phyloP scores from a whole-genome alignment of 176 grass and related monocot genomes.

The Bothriochloa decipiens region DNA sequence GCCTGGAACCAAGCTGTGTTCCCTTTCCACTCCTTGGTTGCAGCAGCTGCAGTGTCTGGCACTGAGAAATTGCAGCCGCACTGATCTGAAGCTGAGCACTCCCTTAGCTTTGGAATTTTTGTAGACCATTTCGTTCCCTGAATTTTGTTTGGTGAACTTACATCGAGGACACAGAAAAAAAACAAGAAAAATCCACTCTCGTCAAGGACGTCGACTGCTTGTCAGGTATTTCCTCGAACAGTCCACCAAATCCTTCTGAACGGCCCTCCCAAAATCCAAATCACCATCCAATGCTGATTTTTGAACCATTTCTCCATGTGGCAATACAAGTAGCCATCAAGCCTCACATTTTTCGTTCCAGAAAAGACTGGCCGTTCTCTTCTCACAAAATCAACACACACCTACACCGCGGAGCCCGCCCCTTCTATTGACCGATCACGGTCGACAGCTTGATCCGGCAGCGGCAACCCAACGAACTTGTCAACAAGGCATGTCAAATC shows the following conservation, averaged over 20 bases:
- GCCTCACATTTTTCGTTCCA: not conserved
- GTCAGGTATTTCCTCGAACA: too few species aligned
- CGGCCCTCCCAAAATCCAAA: not conserved
- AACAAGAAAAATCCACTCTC: not conserved
- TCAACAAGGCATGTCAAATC: constrained; percentile 7
- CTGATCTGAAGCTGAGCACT: too few species aligned
- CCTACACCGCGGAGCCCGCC: not conserved
- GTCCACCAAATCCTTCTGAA: not conserved
- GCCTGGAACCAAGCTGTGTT: too few species aligned
- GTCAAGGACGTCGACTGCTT: too few species aligned
- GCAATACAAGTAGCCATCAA: too few species aligned
- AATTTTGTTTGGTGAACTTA: not conserved
- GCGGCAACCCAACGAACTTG: not conserved
- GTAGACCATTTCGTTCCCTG: not conserved
- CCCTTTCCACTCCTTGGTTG: too few species aligned
- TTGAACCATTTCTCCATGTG: constrained; percentile 7
- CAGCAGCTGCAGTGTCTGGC: too few species aligned
- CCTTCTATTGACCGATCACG: constrained; percentile 31
- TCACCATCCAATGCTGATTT: not conserved
- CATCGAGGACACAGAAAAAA: not conserved
- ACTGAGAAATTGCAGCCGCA: too few species aligned
- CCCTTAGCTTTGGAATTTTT: too few species aligned
- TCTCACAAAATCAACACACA: not conserved
- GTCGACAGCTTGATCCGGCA: not conserved
- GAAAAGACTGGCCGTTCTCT: not conserved